Evolutionary conservation across 306 rosid genomes (phyloP).

Genomic region (Gastrolobium bilobum): DNA sequence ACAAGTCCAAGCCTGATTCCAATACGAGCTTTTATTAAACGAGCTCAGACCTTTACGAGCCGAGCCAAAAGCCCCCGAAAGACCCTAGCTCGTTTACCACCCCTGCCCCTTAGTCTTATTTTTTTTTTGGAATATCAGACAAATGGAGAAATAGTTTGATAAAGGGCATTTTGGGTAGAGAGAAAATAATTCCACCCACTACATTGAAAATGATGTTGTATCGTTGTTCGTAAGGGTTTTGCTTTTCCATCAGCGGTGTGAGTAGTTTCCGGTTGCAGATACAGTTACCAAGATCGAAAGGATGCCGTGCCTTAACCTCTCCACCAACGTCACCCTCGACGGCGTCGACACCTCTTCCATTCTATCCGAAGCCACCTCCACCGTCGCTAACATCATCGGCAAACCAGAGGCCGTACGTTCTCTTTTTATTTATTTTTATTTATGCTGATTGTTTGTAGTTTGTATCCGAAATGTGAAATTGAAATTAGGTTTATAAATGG

Average conservation of each 20-base stretch:
- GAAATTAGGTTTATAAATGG: neutral
- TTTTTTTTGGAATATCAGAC: no score
- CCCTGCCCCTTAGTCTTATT: no score
- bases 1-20: no score
- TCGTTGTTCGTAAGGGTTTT: neutral
- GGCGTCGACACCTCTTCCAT: conserved; percentile 89
- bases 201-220: neutral
- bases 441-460: neutral
- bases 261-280: neutral
- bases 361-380: conserved; percentile 92
- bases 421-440: neutral
- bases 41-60: no score
- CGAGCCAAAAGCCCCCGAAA: no score
- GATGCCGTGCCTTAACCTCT: conserved; percentile 94
- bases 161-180: neutral
- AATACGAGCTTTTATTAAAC: no score
- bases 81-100: no score
- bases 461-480: neutral
- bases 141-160: neutral
- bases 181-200: neutral
- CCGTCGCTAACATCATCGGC: conserved; percentile 75
- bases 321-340: conserved; percentile 78
- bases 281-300: conserved; percentile 37
- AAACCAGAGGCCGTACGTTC: conserved; percentile 80
- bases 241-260: neutral